These are phyloP conservation scores for Populus nigra DNA, from an alignment of 345 rosid species.

Conservation along the genomic window DNA sequence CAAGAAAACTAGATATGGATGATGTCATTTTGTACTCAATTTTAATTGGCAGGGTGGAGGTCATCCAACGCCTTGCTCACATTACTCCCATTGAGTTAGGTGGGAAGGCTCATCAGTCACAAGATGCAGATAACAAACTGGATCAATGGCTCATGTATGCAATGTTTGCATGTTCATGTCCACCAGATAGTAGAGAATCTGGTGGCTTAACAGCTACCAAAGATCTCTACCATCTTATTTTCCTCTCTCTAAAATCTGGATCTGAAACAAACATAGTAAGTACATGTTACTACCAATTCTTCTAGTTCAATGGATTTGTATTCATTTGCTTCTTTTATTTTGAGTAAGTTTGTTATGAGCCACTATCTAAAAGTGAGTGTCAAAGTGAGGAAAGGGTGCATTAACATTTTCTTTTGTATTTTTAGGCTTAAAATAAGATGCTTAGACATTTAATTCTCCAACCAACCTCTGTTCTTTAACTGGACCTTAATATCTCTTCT, in stretches of 20 bases:
- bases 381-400: not conserved
- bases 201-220: constrained; percentile 78
- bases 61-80: constrained; percentile 76
- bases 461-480: not conserved
- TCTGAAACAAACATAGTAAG: constrained; percentile 81
- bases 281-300: constrained; percentile 9
- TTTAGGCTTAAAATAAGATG: not conserved
- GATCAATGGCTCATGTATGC: constrained; percentile 99
- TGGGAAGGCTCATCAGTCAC: constrained; percentile 86
- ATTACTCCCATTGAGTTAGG: constrained; percentile 92
- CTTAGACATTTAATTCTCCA: not conserved
- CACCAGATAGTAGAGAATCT: constrained; percentile 75
- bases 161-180: constrained; percentile 94
- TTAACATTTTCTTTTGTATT: not conserved
- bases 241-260: constrained; percentile 84
- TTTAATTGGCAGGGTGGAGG: constrained; percentile 61
- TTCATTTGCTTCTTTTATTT: not conserved
- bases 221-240: constrained; percentile 85
- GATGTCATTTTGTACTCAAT: constrained; percentile 1
- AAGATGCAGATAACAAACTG: constrained; percentile 85
- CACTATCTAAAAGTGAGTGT: not conserved
- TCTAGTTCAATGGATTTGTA: not conserved
- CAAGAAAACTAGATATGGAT: not conserved
- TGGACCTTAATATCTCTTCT: not conserved
- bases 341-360: too few relatives aligned